Evolutionary conservation across 2,329 filamentous ascomycete genomes (phyloP).

Genomic region (Aspergillus japonicus): DNA sequence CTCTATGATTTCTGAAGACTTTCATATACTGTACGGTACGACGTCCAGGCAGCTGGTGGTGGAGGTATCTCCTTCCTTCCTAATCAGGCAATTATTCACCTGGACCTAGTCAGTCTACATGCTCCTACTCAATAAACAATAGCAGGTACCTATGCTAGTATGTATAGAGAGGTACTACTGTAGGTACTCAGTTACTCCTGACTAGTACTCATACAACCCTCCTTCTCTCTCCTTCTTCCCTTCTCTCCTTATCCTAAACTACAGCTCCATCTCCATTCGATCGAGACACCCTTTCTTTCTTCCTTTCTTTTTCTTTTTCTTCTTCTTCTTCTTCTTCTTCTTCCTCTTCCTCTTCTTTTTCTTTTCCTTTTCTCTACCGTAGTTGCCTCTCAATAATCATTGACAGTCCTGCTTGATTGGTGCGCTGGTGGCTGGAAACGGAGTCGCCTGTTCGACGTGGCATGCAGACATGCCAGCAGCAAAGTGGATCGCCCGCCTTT

Average conservation of each 20-base stretch:
- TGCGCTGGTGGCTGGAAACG: conserved; percentile 15
- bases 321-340: neutral
- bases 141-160: no score
- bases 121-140: neutral
- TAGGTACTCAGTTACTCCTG: no score
- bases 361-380: neutral
- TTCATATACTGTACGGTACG: no score
- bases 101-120: neutral
- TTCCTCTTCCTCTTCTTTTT: neutral
- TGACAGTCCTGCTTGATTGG: conserved; percentile 9
- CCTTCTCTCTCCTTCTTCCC: neutral
- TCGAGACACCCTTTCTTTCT: neutral
- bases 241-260: neutral
- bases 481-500: conserved; percentile 23
- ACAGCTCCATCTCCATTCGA: neutral
- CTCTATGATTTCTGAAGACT: no score
- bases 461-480: conserved; percentile 20
- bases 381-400: neutral
- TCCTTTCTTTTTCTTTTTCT: neutral
- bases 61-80: neutral
- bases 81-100: neutral
- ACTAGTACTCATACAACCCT: no score
- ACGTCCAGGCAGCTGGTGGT: no score
- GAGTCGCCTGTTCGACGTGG: conserved; percentile 24
- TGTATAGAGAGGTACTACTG: no score